Evolutionary conservation across 768 basidiomycete species (phyloP).

Genomic region (Nidularia pulvinata): DNA sequence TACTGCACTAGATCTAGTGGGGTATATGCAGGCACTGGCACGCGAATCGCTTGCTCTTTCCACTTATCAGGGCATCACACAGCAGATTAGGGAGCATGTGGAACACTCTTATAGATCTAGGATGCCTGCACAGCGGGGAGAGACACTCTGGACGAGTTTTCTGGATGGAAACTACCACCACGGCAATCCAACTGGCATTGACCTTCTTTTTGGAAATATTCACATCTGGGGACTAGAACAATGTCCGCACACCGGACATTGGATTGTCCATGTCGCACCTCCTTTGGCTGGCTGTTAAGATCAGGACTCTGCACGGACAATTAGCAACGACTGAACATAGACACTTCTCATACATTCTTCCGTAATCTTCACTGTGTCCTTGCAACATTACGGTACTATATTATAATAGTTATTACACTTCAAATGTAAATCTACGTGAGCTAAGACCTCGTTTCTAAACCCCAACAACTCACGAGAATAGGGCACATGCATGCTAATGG

Average conservation of each 20-base stretch:
- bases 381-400: too few species aligned
- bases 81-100: not conserved
- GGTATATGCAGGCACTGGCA: not conserved
- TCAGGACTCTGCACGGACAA: too few species aligned
- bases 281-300: too few species aligned
- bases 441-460: too few species aligned
- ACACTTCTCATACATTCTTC: too few species aligned
- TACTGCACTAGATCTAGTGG: not conserved
- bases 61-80: not conserved
- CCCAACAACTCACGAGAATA: too few species aligned
- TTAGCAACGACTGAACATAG: too few species aligned
- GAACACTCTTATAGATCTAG: not conserved
- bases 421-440: too few species aligned
- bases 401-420: too few species aligned
- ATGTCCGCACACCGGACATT: not conserved
- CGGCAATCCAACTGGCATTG: not conserved
- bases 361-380: too few species aligned
- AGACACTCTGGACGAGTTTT: not conserved
- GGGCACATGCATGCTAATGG: too few species aligned
- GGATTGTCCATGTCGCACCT: not conserved
- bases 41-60: not conserved
- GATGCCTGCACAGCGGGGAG: not conserved
- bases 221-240: not conserved
- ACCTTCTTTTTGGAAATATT: not conserved
- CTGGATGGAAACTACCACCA: not conserved